Base-by-base conservation (phyloP, 768 basidiomycete genomes). In the Trametes cubensis region DNA sequence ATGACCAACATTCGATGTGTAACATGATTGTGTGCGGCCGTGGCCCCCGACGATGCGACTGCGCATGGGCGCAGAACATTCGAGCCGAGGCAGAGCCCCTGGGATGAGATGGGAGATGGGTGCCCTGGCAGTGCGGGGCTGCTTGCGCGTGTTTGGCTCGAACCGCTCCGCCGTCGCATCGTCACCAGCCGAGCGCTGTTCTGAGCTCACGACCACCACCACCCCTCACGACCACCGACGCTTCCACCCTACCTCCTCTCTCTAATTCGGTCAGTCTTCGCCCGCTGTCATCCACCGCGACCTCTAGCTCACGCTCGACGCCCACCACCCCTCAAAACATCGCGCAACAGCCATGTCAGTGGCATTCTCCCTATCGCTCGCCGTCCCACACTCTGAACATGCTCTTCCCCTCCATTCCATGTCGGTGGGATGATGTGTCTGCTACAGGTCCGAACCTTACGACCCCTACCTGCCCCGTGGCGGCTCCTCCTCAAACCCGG, bases 401-500 rank as follows among this genome's bases (percentile, higher is more conserved):
- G 51, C 26, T 34, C n/a, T 26, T 51, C 40, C 20, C 41, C 25
- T 54, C 49, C 25, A 15, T 18, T 45, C 18, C 21, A 20, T 26
- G 34, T 26, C 39, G 30, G 42, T 48, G 40, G 26, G 57, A 34
- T 62, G 21, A 50, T 61, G 42, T 61, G 47, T 11, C 45, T 51
- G 10, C 58, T 46, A 39, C 34, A 96, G 94, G 94, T 94, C 94
- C 73, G 93, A 96, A 80, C 95, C 94, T 73, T 98, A 98, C 78
- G 96, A 98, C 84, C 96, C 96, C 67, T 98, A 99, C 79, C 83
- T 98, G 64, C 95, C 95, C 66, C 89, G 92, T 70, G 86, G 84
- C 74, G 89, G 90, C 75, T 79, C 85, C 60, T 82, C 86, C 52
- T 80, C 88, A 14, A 77, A 82, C 67, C 71, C 76, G 54, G 71